These are phyloP conservation scores for Sesbania bispinosa DNA, from an alignment of 306 rosid genomes.

Conservation along the genomic window DNA sequence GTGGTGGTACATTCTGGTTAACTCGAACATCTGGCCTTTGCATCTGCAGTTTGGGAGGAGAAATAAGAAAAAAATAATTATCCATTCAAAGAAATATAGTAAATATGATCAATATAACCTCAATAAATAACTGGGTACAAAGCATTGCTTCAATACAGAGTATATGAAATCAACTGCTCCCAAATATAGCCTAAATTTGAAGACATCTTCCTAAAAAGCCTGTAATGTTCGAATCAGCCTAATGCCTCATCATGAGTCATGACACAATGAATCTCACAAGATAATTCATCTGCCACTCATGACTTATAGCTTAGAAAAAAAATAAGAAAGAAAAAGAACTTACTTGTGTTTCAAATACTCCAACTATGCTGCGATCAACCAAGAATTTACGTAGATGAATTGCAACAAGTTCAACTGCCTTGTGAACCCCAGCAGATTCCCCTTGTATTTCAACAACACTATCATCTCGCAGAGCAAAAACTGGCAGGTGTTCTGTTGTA, in stretches of 20 bases:
- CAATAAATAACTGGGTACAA: not conserved
- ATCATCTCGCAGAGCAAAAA: slow-evolving; percentile 51
- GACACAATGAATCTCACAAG: not conserved
- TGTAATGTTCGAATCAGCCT: not conserved
- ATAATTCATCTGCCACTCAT: not conserved
- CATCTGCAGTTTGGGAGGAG: slow-evolving; percentile 37
- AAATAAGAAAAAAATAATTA: not conserved
- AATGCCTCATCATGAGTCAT: not conserved
- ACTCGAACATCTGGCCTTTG: slow-evolving; percentile 41
- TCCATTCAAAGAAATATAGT: not conserved
- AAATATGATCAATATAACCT: slow-evolving; percentile 1
- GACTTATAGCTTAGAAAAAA: not conserved
- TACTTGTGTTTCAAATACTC: slow-evolving; percentile 56
- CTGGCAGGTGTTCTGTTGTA: slow-evolving; percentile 47
- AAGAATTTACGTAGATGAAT: slow-evolving; percentile 52
- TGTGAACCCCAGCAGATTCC: slow-evolving; percentile 49
- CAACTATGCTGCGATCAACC: slow-evolving; percentile 61
- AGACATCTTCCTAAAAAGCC: not conserved
- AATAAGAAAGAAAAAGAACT: not conserved
- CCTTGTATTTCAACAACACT: slow-evolving; percentile 63
- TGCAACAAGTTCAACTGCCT: slow-evolving; percentile 53
- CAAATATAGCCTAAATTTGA: not conserved
- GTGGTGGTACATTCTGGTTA: slow-evolving; percentile 48
- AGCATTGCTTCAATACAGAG: not conserved
- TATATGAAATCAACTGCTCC: not conserved